Percentiles rank a stretch among this genome's conserved stretches.
Evolutionary conservation across 306 rosid species (phyloP).

Genomic region (Gastrolobium bilobum): DNA sequence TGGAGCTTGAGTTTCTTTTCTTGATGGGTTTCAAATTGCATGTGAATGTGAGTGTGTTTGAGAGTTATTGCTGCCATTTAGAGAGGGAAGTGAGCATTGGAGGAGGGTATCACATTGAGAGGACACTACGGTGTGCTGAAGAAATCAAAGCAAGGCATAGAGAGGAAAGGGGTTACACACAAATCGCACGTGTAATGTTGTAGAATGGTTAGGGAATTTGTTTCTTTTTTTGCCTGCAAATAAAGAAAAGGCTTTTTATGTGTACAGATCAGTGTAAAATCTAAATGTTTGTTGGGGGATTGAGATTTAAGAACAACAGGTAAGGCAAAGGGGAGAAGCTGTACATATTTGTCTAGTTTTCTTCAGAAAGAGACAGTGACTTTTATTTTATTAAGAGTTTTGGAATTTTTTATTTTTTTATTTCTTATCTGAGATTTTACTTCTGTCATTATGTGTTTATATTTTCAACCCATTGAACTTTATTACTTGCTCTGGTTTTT

Average conservation of each 20-base stretch:
- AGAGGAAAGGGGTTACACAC: constrained; percentile 60
- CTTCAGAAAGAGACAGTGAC: constrained; percentile 36
- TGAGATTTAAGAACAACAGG: constrained; percentile 46
- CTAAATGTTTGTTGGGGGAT: constrained; percentile 42
- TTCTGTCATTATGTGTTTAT: neutral
- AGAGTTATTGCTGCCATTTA: constrained; percentile 93
- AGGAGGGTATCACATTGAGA: constrained; percentile 92
- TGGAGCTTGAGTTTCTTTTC: constrained; percentile 92
- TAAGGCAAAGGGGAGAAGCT: neutral
- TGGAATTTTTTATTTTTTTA: constrained; percentile 7
- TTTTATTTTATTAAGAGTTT: constrained; percentile 24
- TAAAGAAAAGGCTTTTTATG: constrained; percentile 43
- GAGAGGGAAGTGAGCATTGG: constrained; percentile 97
- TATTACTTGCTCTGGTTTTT: neutral
- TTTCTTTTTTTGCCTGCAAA: constrained; percentile 5
- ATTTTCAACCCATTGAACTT: constrained; percentile 2
- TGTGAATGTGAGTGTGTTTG: constrained; percentile 96
- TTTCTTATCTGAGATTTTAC: constrained; percentile 13
- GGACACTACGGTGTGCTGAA: constrained; percentile 84
- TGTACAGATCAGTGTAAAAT: constrained; percentile 46
- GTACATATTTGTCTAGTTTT: constrained; percentile 49
- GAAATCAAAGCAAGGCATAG: constrained; percentile 73
- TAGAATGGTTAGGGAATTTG: constrained; percentile 43
- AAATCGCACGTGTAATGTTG: constrained; percentile 72
- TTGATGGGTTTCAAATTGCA: constrained; percentile 90